These are phyloP conservation scores for Kodamaea fukazawae DNA, from an alignment of 805 yeast genomes.

Conservation along the genomic window DNA sequence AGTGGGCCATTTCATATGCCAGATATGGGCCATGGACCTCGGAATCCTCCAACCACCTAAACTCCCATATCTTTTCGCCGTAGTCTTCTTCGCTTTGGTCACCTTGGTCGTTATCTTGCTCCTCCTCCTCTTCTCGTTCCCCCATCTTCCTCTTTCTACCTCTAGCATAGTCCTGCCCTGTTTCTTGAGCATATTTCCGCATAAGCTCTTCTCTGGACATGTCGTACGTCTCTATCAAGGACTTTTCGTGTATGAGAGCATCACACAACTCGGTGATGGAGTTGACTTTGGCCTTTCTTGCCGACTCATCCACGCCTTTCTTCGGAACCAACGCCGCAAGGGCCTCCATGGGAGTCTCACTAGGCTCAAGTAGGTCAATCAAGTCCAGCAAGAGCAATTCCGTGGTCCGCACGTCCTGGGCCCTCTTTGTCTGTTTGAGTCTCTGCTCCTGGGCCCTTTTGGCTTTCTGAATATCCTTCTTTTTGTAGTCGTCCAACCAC, in stretches of 20 bases:
- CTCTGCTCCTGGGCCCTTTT: slow-evolving; percentile 35
- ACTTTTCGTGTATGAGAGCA: slow-evolving; percentile 38
- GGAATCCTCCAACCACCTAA: slow-evolving; percentile 43
- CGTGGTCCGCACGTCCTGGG: slow-evolving; percentile 14
- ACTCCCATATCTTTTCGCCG: slow-evolving; percentile 45
- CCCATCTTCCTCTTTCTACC: slow-evolving; percentile 22
- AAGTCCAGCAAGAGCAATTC: slow-evolving; percentile 24
- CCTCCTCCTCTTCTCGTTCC: slow-evolving; percentile 16
- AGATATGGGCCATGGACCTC: slow-evolving; percentile 51
- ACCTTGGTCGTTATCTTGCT: slow-evolving; percentile 13
- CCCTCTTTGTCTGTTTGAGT: slow-evolving; percentile 17
- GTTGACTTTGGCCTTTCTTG: slow-evolving; percentile 21
- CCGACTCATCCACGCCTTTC: slow-evolving; percentile 15
- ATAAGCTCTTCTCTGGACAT: slow-evolving; percentile 54
- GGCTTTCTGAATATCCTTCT: slow-evolving; percentile 40
- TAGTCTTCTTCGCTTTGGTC: slow-evolving; percentile 16
- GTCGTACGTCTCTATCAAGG: slow-evolving; percentile 48
- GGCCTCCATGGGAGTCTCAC: slow-evolving; percentile 59
- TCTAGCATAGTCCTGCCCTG: slow-evolving; percentile 36
- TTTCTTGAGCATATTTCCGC: slow-evolving; percentile 39
- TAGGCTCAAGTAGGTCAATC: slow-evolving; percentile 50
- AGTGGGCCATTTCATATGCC: slow-evolving; percentile 51
- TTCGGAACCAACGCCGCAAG: slow-evolving; percentile 39
- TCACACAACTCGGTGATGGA: slow-evolving; percentile 51
- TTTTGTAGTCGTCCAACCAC: slow-evolving; percentile 37